Evolutionary conservation across 2,329 filamentous ascomycete genomes (phyloP).

Genomic region (Hypoxylon sp.): DNA sequence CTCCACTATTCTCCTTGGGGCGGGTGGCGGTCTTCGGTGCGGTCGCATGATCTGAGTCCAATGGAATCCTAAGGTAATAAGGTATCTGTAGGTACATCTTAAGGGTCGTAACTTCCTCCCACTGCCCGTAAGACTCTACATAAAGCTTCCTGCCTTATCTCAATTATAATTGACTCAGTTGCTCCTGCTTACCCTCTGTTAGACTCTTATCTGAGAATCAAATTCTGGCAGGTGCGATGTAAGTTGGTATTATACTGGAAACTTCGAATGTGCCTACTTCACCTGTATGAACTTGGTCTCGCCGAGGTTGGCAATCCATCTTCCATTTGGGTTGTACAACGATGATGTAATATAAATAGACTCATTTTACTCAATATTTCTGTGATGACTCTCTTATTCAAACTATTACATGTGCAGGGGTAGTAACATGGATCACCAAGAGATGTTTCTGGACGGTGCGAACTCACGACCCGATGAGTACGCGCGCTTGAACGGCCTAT

Average conservation of each 20-base stretch:
- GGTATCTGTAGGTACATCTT: too few relatives aligned
- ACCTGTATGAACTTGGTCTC: background rate
- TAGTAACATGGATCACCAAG: conserved; percentile 17
- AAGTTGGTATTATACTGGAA: background rate
- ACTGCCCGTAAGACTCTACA: background rate
- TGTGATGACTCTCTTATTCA: background rate
- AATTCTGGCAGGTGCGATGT: background rate
- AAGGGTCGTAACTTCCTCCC: background rate
- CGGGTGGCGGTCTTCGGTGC: background rate
- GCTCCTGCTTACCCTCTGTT: background rate
- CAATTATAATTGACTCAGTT: background rate
- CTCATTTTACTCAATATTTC: background rate
- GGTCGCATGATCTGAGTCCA: background rate
- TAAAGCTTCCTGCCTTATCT: background rate
- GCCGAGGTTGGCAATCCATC: background rate
- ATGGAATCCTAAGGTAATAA: background rate
- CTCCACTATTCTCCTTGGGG: background rate
- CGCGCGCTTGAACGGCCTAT: conserved; percentile 48
- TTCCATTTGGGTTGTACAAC: background rate
- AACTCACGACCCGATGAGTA: conserved; percentile 46
- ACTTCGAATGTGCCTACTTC: background rate
- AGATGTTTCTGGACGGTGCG: conserved; percentile 3
- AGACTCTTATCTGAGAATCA: background rate
- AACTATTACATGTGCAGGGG: background rate
- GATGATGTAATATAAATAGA: background rate